Evolutionary conservation across 345 rosid genomes (phyloP).

Genomic region (Salix arbutifolia): DNA sequence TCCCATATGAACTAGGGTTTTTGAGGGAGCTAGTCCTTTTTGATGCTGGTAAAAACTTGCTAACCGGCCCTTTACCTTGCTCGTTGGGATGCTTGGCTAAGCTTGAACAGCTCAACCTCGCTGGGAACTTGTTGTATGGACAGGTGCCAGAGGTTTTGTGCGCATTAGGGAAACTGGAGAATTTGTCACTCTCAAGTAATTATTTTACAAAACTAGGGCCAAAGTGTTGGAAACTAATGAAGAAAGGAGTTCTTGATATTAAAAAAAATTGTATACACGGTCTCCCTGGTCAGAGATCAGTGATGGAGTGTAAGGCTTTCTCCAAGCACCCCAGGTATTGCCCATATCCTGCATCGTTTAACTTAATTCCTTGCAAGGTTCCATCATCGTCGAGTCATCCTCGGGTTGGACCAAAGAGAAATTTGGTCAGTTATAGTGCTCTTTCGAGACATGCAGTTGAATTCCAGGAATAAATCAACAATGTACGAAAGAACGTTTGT

Average conservation of each 20-base stretch:
- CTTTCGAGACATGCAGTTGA: constrained; percentile 11
- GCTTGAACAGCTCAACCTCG: constrained; percentile 36
- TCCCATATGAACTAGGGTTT: constrained; percentile 44
- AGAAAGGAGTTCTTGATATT: constrained; percentile 26
- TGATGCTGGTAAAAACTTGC: constrained; percentile 34
- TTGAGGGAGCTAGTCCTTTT: constrained; percentile 28
- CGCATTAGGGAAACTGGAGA: constrained; percentile 18
- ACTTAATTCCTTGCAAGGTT: constrained; percentile 28
- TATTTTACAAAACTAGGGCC: constrained; percentile 39
- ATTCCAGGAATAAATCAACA: not conserved
- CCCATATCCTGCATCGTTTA: constrained; percentile 10
- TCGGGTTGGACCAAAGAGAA: not conserved
- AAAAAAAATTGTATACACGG: constrained; percentile 36
- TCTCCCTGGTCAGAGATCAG: constrained; percentile 39
- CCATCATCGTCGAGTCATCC: not conserved
- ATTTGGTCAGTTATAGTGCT: constrained; percentile 23
- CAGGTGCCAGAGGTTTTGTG: constrained; percentile 41
- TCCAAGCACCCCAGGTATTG: constrained; percentile 20
- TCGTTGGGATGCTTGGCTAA: constrained; percentile 38
- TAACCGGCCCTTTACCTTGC: constrained; percentile 45
- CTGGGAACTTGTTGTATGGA: constrained; percentile 37
- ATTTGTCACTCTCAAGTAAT: constrained; percentile 36
- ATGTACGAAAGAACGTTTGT: not conserved
- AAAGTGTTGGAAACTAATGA: constrained; percentile 27
- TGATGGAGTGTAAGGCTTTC: constrained; percentile 28